A percentile compares a stretch with the other conserved stretches of the same genome.
Evolutionary conservation across 2,329 filamentous ascomycete genomes (phyloP).

Genomic region (Apiospora malaysiana): DNA sequence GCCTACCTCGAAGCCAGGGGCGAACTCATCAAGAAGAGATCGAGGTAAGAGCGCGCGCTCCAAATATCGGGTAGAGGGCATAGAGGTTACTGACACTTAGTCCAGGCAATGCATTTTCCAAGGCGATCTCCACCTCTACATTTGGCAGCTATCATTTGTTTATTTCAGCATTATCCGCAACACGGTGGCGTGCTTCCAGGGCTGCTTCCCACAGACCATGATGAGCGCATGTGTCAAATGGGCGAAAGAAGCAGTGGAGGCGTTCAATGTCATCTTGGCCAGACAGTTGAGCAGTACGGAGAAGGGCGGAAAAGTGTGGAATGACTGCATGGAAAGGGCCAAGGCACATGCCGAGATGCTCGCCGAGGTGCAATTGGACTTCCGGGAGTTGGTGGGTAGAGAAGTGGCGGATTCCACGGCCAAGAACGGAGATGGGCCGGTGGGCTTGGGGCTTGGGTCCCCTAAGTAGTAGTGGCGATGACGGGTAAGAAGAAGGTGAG

Average conservation of each 20-base stretch:
- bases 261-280: slow-evolving; percentile 82
- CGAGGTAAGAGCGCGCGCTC: slow-evolving; percentile 63
- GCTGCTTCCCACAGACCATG: slow-evolving; percentile 82
- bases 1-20: slow-evolving; percentile 83
- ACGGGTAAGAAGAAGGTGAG: neutral
- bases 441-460: slow-evolving; percentile 48
- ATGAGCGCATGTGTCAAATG: slow-evolving; percentile 97
- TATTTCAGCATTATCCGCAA: slow-evolving; percentile 96
- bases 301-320: slow-evolving; percentile 76
- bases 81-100: neutral
- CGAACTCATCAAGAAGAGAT: slow-evolving; percentile 78
- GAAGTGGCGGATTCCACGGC: slow-evolving; percentile 45
- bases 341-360: slow-evolving; percentile 81
- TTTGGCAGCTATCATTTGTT: slow-evolving; percentile 93
- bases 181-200: slow-evolving; percentile 87
- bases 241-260: slow-evolving; percentile 95
- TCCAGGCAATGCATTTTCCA: slow-evolving; percentile 90
- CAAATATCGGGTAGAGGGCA: neutral
- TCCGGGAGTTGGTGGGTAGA: slow-evolving; percentile 78
- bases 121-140: slow-evolving; percentile 89
- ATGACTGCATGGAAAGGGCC: slow-evolving; percentile 81
- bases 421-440: slow-evolving; percentile 38
- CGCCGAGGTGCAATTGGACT: slow-evolving; percentile 87
- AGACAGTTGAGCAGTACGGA: slow-evolving; percentile 89
- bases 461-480: neutral